These are phyloP conservation scores for Thraustotheca clavata DNA, from an alignment of 352 stramenopile genomes.

Conservation along the genomic window DNA sequence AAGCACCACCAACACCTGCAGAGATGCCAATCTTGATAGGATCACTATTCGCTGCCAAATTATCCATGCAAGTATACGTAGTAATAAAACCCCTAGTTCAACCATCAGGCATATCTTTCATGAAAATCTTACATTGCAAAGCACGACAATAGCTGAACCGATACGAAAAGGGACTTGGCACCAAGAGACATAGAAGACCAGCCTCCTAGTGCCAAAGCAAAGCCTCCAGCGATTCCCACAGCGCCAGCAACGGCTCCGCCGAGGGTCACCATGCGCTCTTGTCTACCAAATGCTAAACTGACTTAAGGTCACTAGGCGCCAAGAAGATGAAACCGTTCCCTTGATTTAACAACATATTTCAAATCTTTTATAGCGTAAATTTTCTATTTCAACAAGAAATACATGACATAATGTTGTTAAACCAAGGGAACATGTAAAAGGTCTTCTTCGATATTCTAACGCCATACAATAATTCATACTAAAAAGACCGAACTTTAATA, in stretches of 20 bases:
- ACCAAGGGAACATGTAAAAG: no score
- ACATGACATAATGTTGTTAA: no score
- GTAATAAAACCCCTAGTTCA: slow-evolving; percentile 68
- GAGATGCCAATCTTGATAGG: slow-evolving; percentile 40
- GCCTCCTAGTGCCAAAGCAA: slow-evolving; percentile 77
- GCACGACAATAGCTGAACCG: slow-evolving; percentile 69
- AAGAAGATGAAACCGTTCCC: no score
- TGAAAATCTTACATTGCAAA: slow-evolving; percentile 71
- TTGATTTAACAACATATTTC: no score
- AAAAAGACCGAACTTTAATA: no score
- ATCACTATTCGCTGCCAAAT: no score
- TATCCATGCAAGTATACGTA: not conserved
- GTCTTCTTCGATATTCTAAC: no score
- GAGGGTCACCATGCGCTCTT: slow-evolving; percentile 16
- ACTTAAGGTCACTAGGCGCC: no score
- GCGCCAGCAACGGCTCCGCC: slow-evolving; percentile 24
- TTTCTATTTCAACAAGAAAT: no score
- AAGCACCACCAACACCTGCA: slow-evolving; percentile 48
- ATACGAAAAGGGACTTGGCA: slow-evolving; percentile 72
- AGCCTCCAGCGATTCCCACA: slow-evolving; percentile 63
- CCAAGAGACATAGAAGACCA: slow-evolving; percentile 81
- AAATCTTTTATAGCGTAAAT: no score
- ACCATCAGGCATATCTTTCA: slow-evolving; percentile 38
- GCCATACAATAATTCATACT: no score
- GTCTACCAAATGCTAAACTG: no score